Base-by-base conservation (phyloP, 2,329 filamentous ascomycete genomes). In the Pseudogymnoascus sp. region DNA sequence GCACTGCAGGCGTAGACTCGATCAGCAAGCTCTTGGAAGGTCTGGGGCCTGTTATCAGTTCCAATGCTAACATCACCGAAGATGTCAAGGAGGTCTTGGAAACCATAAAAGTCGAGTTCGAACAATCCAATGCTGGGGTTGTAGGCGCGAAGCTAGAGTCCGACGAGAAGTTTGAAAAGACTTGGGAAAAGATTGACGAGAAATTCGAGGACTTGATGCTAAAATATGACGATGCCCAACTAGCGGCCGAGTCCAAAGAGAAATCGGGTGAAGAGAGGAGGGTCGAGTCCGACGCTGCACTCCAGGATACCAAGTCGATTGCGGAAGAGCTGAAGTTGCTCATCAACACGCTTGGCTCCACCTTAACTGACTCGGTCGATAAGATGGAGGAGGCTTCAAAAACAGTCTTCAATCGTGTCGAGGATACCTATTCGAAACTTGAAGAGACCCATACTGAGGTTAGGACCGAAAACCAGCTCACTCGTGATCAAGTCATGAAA, bases 171-270 rank as follows among this genome's bases (percentile, higher is more conserved):
- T 86, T 88, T 31, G 81, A 85, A 67, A 76, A 83, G 64, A 81
- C 82, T 0, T 81, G 82, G 18, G 82, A 85, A 7, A 86, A 85
- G 73, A 77, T 88, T 50, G 85, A 86, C 37, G 84, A 86, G 69
- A 85, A 84, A 69, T 82, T 97, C 69, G 84, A 84, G 64, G 90
- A 92, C 67, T 81, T 99, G 23, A 85, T 96, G 73, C 80, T 83
- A 68, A 97, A 96, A 74, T 96, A 96, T 71, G 93, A 97, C 63
- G 91, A 95, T 65, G 88, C 93, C 66, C 89, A 96, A 71, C 78
- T 83, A 18, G 79, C 85, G 6, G 82, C 91, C 31, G 89, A 96
- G 50, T 88, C 90, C 59, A 89, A 89, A 69, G 84, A 87, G 59
- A 86, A 87, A 67, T 83, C 88, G 36, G 85, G 86, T 62, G 91